Evolutionary conservation across 176 grass and related monocot species (phyloP).

Genomic region (sorghum (Sorghum bicolor)): Sorghum_bicolor_NCBIv3 NC_012872.2:54665501-54666000

Average conservation of each 20-base stretch:
- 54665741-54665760: slow-evolving; percentile 14
- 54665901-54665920: slow-evolving; percentile 73
- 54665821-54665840: slow-evolving; percentile 83
- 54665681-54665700: slow-evolving; percentile 77
- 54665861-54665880: slow-evolving; percentile 65
- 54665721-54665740: slow-evolving; percentile 5
- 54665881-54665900: slow-evolving; percentile 88
- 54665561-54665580: background rate
- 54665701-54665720: slow-evolving; percentile 48
- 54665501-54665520: background rate
- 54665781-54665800: slow-evolving; percentile 68
- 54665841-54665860: slow-evolving; percentile 76
- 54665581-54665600: background rate
- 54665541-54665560: background rate
- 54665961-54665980: background rate
- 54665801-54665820: slow-evolving; percentile 87
- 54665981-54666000: background rate
- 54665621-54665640: background rate
- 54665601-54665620: background rate
- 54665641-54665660: slow-evolving; percentile 38
- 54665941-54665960: slow-evolving; percentile 14
- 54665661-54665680: slow-evolving; percentile 96
- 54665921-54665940: slow-evolving; percentile 34
- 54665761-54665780: slow-evolving; percentile 13
- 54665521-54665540: background rate